phyloP scores from a whole-genome alignment of 805 yeast species.

The Starmera quercuum region DNA sequence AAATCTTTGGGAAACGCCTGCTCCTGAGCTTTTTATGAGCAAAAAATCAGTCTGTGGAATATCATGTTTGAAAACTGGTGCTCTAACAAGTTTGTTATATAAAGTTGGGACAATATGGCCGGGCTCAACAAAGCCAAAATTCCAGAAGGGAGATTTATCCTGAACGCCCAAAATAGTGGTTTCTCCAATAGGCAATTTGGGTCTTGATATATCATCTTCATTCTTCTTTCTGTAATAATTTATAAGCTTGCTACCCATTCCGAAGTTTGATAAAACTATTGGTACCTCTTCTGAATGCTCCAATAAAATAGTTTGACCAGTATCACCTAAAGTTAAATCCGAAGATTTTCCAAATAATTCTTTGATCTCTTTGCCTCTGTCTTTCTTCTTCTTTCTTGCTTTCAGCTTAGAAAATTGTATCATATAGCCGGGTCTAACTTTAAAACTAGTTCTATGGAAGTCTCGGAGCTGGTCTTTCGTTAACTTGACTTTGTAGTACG shows the following conservation, averaged over 20 bases:
- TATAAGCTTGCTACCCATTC: conserved; percentile 92
- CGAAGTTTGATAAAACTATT: conserved; percentile 72
- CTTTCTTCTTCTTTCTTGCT: conserved; percentile 78
- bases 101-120: conserved; percentile 92
- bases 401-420: conserved; percentile 72
- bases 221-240: conserved; percentile 84
- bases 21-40: conserved; percentile 71
- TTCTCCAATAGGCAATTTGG: conserved; percentile 85
- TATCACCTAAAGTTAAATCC: conserved; percentile 80
- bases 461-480: conserved; percentile 61
- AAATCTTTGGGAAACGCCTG: conserved; percentile 58
- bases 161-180: conserved; percentile 94
- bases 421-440: conserved; percentile 68
- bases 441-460: conserved; percentile 74
- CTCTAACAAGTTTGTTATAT: conserved; percentile 85
- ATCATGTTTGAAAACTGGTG: conserved; percentile 90
- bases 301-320: conserved; percentile 66
- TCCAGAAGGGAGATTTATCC: conserved; percentile 97
- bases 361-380: conserved; percentile 71
- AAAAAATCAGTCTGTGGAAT: conserved; percentile 72
- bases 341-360: conserved; percentile 65
- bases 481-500: conserved; percentile 77
- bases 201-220: conserved; percentile 78
- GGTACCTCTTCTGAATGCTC: conserved; percentile 93
- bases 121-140: conserved; percentile 91